phyloP scores from a whole-genome alignment of 1,284 basidiomycete genomes.

The Trichosporon faecale region DNA sequence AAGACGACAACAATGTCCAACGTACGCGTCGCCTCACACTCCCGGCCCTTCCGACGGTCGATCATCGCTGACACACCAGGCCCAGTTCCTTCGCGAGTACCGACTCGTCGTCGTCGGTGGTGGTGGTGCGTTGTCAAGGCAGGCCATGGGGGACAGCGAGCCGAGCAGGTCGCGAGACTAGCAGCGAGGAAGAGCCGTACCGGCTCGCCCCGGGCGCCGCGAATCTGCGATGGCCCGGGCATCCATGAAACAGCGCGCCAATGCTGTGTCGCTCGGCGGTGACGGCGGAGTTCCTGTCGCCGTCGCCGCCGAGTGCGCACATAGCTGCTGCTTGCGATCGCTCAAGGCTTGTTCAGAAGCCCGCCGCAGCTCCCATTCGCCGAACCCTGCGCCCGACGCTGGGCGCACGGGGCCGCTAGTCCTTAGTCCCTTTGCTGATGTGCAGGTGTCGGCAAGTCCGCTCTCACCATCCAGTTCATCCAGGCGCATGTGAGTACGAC shows the following conservation, averaged over 20 bases:
- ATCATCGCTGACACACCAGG: slow-evolving; percentile 55
- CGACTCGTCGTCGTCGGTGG: slow-evolving; percentile 97
- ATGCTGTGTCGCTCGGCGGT: background rate
- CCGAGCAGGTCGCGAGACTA: background rate
- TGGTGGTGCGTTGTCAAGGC: slow-evolving; percentile 66
- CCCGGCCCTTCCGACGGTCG: background rate
- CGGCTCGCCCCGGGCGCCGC: background rate
- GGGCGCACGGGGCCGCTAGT: background rate
- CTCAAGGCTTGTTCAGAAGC: background rate
- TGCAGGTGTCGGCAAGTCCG: slow-evolving; percentile 85
- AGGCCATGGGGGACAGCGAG: background rate
- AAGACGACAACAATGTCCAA: slow-evolving; percentile 17
- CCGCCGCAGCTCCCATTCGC: background rate
- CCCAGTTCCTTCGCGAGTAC: slow-evolving; percentile 90
- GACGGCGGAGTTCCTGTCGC: background rate
- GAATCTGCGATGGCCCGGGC: background rate
- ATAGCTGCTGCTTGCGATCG: background rate
- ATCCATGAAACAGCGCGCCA: background rate
- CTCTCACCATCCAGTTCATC: slow-evolving; percentile 96
- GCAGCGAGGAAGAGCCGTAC: background rate
- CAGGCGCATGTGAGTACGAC: slow-evolving; percentile 57
- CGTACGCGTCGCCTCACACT: slow-evolving; percentile 2
- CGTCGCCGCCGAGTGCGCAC: too few species aligned
- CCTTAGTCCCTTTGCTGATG: background rate
- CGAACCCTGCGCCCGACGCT: slow-evolving; percentile 1